Conservation (phyloP, 176 grass and related monocot genomes). For the Aegilops sharonensis region DNA sequence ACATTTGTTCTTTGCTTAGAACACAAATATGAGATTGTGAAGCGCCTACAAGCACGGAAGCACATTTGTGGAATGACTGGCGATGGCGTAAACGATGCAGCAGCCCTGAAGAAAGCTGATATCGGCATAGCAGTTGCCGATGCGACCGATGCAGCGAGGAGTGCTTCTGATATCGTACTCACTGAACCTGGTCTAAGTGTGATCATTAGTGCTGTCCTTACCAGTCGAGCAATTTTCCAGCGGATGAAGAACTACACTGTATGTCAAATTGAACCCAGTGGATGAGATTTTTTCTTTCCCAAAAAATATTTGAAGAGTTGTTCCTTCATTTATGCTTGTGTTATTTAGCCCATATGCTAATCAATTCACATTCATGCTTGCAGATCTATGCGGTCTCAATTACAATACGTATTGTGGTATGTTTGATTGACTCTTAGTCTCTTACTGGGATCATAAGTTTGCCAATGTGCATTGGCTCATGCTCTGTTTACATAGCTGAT, state of each 20-base stretch:
- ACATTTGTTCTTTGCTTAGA: slow-evolving; percentile 23
- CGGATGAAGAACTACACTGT: slow-evolving; percentile 72
- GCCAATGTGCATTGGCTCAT: neutral
- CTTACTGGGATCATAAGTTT: neutral
- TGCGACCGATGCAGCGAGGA: slow-evolving; percentile 57
- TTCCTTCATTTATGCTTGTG: neutral
- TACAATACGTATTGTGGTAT: slow-evolving; percentile 62
- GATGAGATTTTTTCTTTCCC: neutral
- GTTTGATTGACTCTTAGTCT: neutral
- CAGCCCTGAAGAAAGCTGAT: slow-evolving; percentile 63
- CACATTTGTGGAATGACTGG: slow-evolving; percentile 70
- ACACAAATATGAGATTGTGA: slow-evolving; percentile 68
- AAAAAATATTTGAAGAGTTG: neutral
- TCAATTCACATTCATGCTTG: slow-evolving; percentile 12
- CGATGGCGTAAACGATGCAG: slow-evolving; percentile 62
- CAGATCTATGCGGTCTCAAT: slow-evolving; percentile 68
- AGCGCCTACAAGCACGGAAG: slow-evolving; percentile 58
- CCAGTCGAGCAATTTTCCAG: slow-evolving; percentile 62
- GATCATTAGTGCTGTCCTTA: slow-evolving; percentile 58
- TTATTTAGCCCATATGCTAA: neutral
- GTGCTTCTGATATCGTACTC: slow-evolving; percentile 62
- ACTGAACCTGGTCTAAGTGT: slow-evolving; percentile 67
- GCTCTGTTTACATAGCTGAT: neutral
- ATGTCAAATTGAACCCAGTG: neutral
- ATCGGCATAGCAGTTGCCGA: slow-evolving; percentile 66